Evolutionary conservation across 2,329 filamentous ascomycete species (phyloP).

Genomic region (Dactylellina drechsleri): DNA sequence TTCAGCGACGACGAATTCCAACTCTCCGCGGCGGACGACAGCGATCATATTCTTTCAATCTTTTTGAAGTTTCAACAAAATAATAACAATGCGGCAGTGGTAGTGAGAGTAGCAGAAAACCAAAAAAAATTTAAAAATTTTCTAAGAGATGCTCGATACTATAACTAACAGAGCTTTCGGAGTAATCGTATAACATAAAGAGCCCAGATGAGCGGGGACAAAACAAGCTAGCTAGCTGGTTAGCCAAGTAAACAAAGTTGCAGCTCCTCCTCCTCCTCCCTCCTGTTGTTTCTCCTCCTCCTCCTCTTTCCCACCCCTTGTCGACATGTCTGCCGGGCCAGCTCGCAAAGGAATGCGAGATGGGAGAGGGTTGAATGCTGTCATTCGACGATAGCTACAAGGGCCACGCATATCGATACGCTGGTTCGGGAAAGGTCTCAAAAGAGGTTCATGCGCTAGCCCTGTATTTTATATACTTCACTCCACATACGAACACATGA

Average conservation of each 20-base stretch:
- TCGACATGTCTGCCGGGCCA: too few species aligned
- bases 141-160: background rate
- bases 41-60: too few species aligned
- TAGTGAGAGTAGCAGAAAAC: too few species aligned
- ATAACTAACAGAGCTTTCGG: background rate
- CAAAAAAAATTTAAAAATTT: too few species aligned
- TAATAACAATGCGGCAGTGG: too few species aligned
- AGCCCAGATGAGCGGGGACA: background rate
- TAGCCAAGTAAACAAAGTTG: background rate
- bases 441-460: constrained; percentile 46
- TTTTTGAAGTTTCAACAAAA: too few species aligned
- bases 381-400: constrained; percentile 26
- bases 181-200: background rate
- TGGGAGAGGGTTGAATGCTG: constrained; percentile 2
- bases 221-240: background rate
- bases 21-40: too few species aligned
- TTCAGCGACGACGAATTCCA: too few species aligned
- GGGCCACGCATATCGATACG: constrained; percentile 52
- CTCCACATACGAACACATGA: too few species aligned
- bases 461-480: constrained; percentile 15
- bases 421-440: constrained; percentile 35
- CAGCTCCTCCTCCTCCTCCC: constrained; percentile 9
- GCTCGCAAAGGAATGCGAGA: constrained; percentile 3
- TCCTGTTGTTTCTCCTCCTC: too few species aligned
- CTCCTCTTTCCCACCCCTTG: too few species aligned